Evolutionary conservation across 2,329 filamentous ascomycete genomes (phyloP), one percentile per base, ranked within the genome.

Genomic region (Aspergillus sp.): DNA sequence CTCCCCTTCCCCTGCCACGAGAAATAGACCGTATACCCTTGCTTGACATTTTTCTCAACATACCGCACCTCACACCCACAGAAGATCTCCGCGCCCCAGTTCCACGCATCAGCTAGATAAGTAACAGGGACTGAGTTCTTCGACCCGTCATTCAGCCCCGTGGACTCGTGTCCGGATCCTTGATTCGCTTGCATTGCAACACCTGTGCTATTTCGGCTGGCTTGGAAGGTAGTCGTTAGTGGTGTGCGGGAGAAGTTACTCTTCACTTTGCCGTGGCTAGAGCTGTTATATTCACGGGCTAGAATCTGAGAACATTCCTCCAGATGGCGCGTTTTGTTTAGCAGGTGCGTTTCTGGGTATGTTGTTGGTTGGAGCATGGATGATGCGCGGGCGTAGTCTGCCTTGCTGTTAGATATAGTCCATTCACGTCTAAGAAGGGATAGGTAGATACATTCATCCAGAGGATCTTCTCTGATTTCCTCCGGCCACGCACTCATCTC

Each of bases 51-150:
- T 67, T 85, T 82, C 55, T 83, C 80, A 51, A 89, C 76, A 65
- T 88, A 83, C 45, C 83, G 78, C 2, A 89, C 87, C 68, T 89
- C 86, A 59, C 85, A 86, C 64, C 86, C 82, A 70, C 87, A 89
- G 61, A 89, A 89, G 71, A 89, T 83, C 66, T 89, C 86, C 12
- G 87, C 85, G 8, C 86, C 87, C 85, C 86, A 87, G 65, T 88
- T 87, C 86, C 86, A 89, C 2, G 87, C 86, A 69, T 89, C 87
- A 7, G 84, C 80, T 7, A 89, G 74, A 64, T 89, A 89, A 0
- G 86, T 89, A 39, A 87, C 84, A 1, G 58, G 48, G 5, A 64
- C 53, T 86, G 76, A 0, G 84, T 66, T 70, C 67, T 86, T 86
- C 85, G 89, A 60, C 20, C 57, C 57, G 15, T 59, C 57, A 33